Conservation (phyloP, 768 basidiomycete genomes). For the Boletellus sp. region DNA sequence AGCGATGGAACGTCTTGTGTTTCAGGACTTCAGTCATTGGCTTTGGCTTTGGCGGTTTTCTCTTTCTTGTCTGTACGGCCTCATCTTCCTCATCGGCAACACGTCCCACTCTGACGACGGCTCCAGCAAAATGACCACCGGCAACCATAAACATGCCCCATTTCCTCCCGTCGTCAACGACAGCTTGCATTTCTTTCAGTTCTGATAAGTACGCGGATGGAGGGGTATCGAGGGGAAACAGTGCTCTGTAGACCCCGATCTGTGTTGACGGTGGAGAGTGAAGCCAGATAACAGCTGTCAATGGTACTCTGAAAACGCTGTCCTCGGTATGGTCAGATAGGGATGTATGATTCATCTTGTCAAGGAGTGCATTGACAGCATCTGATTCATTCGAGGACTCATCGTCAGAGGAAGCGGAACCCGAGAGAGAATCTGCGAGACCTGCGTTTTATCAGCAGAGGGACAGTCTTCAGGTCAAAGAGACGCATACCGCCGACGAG, state of each 20-base stretch:
- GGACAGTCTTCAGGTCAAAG: not conserved
- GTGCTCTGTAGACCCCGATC: constrained; percentile 77
- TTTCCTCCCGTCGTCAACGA: constrained; percentile 53
- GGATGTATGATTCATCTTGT: constrained; percentile 48
- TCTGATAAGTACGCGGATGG: constrained; percentile 51
- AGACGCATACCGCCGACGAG: constrained; percentile 70
- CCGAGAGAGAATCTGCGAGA: constrained; percentile 86
- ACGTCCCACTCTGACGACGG: constrained; percentile 70
- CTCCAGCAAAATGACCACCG: constrained; percentile 97
- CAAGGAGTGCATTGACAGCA: constrained; percentile 63
- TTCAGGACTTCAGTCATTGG: constrained; percentile 76
- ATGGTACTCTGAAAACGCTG: constrained; percentile 36
- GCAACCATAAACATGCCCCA: constrained; percentile 98
- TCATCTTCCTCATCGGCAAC: constrained; percentile 41
- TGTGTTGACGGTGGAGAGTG: constrained; percentile 85
- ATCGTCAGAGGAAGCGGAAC: constrained; percentile 73
- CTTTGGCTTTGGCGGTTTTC: constrained; percentile 62
- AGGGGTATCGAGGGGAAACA: constrained; percentile 54
- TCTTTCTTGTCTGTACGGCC: constrained; percentile 42
- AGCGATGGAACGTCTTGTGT: constrained; percentile 97
- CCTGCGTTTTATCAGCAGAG: constrained; percentile 34
- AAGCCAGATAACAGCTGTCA: constrained; percentile 86
- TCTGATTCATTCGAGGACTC: constrained; percentile 58
- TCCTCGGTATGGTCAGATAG: constrained; percentile 47
- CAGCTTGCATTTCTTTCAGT: constrained; percentile 62